Evolutionary conservation across 441 rosid genomes (phyloP), one percentile per base, ranked within the genome.

Genomic region (Raphanus hybrid): DNA sequence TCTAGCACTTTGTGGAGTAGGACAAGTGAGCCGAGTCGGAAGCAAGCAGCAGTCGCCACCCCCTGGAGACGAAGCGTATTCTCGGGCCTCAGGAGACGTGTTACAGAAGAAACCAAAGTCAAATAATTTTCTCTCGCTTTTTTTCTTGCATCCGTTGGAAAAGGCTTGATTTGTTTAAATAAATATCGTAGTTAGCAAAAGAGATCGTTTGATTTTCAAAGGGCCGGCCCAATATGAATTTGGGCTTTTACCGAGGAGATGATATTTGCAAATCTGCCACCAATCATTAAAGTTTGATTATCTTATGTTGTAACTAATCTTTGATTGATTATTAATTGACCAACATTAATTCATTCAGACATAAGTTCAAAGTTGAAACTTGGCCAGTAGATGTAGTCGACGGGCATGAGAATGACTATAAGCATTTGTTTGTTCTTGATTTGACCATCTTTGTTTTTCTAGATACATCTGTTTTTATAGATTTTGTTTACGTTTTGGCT

Each of bases 141-240:
- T 43, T 43, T 43, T 43, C 50, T 43, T 10, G 50, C 50, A 11
- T 43, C 50, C 50, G 50, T 43, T 43, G 14, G 11, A 43, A 43
- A 43, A 43, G 50, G 14, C 50, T 43, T 43, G 50, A 43, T 43
- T 43, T 43, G 14, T 4, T 11, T 41, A 37, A 11, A 43, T 10
- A 12, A 48, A 48, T 48, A 15, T 12, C 6, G 7, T 12, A 48
- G 15, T 11, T 48, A 48, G 14, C 15, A 6, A 48, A 48, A 48
- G 55, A 48, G 55, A n/a, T n/a, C 55, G 55, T 48, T 48, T 48
- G 54, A 48, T 48, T 48, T 48, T 48, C 8, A 48, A n/a, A 48
- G 18, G 57, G 18, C 57, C 14, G 20, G 8, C 57, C 8, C 55
- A 48, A 50, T 48, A 48, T 48, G 55, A 8, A 48, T 14, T 14